Evolutionary conservation across 805 yeast species (phyloP), one percentile per base, ranked within the genome.

Genomic region (Candida anglica): DNA sequence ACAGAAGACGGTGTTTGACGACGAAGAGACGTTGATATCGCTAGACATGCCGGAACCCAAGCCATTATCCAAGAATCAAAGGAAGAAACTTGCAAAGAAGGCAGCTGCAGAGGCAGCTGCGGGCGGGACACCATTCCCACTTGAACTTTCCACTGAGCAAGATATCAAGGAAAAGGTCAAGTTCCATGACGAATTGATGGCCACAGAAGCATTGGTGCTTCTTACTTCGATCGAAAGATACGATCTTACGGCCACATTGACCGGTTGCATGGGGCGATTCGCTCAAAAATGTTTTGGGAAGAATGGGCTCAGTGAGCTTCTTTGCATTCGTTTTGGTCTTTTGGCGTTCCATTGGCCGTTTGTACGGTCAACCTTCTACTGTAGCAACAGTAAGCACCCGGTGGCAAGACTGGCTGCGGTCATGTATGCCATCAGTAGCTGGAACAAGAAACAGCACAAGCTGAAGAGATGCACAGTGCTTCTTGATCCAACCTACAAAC

Each of bases 321-420:
- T 63, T 11, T 54, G 62, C 24, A 54, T 66, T n/a, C 52, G 65
- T 14, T 45, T 66, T 50, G 71, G 71, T 1, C 48, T 66, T 15
- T 36, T 66, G 18, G 71, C 65, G 2, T 64, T 66, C 32, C 72
- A 66, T 42, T 66, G 71, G 73, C 73, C 73, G 9, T 66, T 66
- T 43, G 48, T 66, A 7, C 58, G 66, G 38, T 45, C 68, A 5
- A 58, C 60, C 18, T 60, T 64, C 39, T 67, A 57, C 39, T 57
- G 65, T 15, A 43, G 64, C n/a, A 53, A 59, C 10, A 55, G 69
- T 4, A 55, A 48, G 34, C 54, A 58, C 36, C 70, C 71, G 3
- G 60, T 64, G 11, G 68, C 70, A 2, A 48, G 71, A 16, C 47
- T 58, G 19, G 69, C 68, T 2, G 69, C 68, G 3, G 52, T 67